Conservation (phyloP, 805 yeast genomes). For the Kuraishia ogatae region DNA sequence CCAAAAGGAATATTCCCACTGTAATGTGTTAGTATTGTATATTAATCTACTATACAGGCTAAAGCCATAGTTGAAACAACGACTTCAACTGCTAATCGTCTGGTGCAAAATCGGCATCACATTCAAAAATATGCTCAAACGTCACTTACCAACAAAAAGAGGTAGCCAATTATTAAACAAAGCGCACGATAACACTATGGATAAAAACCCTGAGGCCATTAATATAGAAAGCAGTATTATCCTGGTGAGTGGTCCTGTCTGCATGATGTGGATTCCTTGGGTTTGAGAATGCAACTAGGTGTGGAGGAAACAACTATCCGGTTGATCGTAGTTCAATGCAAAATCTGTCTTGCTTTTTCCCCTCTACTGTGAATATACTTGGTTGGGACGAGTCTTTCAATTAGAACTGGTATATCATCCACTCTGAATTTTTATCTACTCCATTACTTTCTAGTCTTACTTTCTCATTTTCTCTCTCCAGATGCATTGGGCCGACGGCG, state of each 20-base stretch:
- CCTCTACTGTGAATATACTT: too few species aligned
- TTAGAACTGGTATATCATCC: too few species aligned
- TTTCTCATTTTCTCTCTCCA: neutral
- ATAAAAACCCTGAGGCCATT: conserved; percentile 81
- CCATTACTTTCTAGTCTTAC: neutral
- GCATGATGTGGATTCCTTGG: conserved; percentile 4
- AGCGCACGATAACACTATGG: conserved; percentile 83
- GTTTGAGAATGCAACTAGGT: too few species aligned
- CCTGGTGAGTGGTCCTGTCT: conserved; percentile 54
- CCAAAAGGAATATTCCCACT: conserved; percentile 23
- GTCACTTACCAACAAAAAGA: conserved; percentile 50
- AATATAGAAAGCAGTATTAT: conserved; percentile 67
- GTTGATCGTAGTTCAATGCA: too few species aligned
- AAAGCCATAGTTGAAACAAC: too few species aligned
- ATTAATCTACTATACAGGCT: too few species aligned
- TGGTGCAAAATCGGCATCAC: too few species aligned
- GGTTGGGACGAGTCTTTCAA: too few species aligned
- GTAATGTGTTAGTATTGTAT: neutral
- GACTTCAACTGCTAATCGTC: too few species aligned
- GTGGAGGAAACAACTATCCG: too few species aligned
- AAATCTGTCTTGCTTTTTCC: too few species aligned
- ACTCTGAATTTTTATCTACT: too few species aligned
- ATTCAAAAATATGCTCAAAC: neutral
- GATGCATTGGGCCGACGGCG: neutral
- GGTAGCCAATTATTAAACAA: conserved; percentile 88